These are phyloP conservation scores for Citrullus amarus DNA, from an alignment of 306 rosid species.

Conservation along the genomic window DNA sequence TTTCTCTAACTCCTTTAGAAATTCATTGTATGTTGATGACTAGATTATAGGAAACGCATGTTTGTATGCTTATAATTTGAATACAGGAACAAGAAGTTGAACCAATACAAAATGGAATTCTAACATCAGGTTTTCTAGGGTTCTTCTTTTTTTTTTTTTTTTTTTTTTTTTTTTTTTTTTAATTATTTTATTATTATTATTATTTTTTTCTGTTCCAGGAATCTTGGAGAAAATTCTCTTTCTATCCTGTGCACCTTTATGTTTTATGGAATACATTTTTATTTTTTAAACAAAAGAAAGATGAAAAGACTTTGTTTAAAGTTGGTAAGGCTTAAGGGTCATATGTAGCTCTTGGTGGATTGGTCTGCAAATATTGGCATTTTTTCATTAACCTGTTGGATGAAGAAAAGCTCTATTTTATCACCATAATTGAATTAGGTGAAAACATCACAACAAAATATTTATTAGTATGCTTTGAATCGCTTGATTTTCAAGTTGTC, in stretches of 20 bases:
- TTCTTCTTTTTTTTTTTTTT: not conserved
- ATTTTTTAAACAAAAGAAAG: not conserved
- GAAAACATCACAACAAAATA: not conserved
- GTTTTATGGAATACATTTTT: not conserved
- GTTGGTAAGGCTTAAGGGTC: not conserved
- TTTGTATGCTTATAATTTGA: not conserved
- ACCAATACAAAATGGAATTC: not conserved
- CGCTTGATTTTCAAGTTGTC: slow-evolving; percentile 1
- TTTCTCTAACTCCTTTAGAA: not conserved
- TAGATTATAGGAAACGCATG: not conserved
- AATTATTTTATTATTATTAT: not conserved
- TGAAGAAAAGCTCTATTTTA: not conserved
- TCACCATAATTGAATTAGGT: not conserved
- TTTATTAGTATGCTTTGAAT: not conserved
- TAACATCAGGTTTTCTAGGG: not conserved
- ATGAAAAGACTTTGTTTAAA: not conserved
- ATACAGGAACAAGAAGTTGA: not conserved
- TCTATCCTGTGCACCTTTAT: not conserved
- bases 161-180: not conserved
- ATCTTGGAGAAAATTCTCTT: not conserved
- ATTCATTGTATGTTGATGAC: not conserved
- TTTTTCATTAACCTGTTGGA: not conserved
- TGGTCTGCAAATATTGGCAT: not conserved
- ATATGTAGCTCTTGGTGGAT: not conserved
- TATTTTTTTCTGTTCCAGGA: not conserved